Conservation (phyloP, 2,329 filamentous ascomycete genomes). For the Teratosphaeria destructans region DNA sequence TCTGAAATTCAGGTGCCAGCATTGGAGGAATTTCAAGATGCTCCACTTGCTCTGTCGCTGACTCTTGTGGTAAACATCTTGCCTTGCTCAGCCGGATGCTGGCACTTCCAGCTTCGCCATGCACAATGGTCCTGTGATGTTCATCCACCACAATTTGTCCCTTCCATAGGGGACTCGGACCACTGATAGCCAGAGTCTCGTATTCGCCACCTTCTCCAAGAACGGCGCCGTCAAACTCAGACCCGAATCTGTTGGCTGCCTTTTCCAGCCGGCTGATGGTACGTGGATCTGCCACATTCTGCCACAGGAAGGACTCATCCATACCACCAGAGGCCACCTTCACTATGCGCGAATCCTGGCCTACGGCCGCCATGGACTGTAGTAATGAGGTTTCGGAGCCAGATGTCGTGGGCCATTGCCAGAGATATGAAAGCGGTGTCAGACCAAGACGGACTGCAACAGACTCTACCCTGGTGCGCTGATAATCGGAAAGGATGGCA, state of each 20-base stretch:
- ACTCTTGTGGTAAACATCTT: conserved; percentile 38
- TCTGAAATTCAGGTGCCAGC: neutral
- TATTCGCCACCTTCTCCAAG: conserved; percentile 93
- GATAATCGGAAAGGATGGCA: conserved; percentile 89
- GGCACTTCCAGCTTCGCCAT: conserved; percentile 67
- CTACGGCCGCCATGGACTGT: conserved; percentile 66
- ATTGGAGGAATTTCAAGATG: conserved; percentile 44
- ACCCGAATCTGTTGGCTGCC: conserved; percentile 57
- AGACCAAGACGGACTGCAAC: conserved; percentile 78
- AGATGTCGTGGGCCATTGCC: conserved; percentile 76
- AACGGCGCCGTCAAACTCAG: conserved; percentile 55
- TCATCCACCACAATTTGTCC: conserved; percentile 54
- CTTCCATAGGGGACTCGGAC: conserved; percentile 63
- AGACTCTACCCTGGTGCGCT: conserved; percentile 89
- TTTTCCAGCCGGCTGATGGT: conserved; percentile 40
- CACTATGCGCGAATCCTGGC: conserved; percentile 80
- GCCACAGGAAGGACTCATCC: conserved; percentile 70
- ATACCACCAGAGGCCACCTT: conserved; percentile 90
- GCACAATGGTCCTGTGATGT: conserved; percentile 42
- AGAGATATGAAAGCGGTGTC: conserved; percentile 73
- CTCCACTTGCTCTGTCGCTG: neutral
- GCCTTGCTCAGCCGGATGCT: conserved; percentile 56
- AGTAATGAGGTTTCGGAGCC: conserved; percentile 47
- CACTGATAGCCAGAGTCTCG: conserved; percentile 81
- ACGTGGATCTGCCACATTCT: conserved; percentile 54